Percentiles rank a stretch among this genome's conserved stretches.
These are phyloP conservation scores for Tetrahymena elliotti DNA, from an alignment of 73 alveolate species.

Conservation along the genomic window DNA sequence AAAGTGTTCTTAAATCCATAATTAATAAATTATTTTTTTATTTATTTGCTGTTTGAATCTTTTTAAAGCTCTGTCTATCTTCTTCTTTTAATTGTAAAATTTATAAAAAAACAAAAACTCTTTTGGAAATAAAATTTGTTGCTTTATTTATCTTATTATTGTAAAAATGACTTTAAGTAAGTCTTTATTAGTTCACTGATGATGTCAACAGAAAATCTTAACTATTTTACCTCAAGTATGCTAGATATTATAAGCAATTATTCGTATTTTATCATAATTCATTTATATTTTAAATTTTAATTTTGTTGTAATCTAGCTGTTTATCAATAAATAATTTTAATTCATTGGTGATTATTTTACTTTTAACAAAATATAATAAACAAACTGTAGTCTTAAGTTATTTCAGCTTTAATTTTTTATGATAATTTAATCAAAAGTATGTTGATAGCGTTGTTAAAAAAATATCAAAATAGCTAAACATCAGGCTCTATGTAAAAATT, in stretches of 20 bases:
- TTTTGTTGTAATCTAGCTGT: not conserved
- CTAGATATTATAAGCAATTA: too few relatives aligned
- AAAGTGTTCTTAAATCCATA: not conserved
- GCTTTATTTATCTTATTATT: not conserved
- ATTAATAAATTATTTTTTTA: not conserved
- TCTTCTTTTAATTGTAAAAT: not conserved
- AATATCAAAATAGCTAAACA: too few relatives aligned
- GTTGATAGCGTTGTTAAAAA: too few relatives aligned
- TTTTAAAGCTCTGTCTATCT: not conserved
- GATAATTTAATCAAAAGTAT: too few relatives aligned
- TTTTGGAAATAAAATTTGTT: not conserved
- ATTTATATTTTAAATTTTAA: too few relatives aligned
- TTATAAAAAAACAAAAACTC: not conserved
- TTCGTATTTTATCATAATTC: not conserved
- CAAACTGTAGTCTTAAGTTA: too few relatives aligned
- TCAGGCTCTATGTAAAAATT: too few relatives aligned
- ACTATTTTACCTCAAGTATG: not conserved
- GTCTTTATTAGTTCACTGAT: not conserved
- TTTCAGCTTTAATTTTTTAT: too few relatives aligned
- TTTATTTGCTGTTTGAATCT: not conserved
- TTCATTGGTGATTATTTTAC: too few relatives aligned
- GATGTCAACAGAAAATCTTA: not conserved
- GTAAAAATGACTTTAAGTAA: not conserved
- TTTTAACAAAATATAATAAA: too few relatives aligned
- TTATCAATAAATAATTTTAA: not conserved